A percentile compares a stretch with the other conserved stretches of the same genome.
Evolutionary conservation across 176 grass and related monocot genomes (phyloP).

Genomic region (Zoysia pacifica): DNA sequence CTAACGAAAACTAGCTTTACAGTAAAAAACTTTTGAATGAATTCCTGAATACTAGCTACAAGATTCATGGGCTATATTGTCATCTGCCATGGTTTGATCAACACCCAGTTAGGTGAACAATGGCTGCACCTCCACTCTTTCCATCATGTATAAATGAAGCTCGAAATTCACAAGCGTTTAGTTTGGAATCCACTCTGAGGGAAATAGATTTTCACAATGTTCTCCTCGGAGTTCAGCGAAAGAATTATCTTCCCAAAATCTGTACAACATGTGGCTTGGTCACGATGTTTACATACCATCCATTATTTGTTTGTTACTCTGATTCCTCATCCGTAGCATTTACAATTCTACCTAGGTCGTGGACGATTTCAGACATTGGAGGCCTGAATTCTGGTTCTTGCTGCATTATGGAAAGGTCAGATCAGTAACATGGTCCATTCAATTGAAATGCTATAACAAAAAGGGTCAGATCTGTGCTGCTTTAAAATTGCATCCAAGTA

Average conservation of each 20-base stretch:
- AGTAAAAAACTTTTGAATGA: not conserved
- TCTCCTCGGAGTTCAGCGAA: conserved; percentile 24
- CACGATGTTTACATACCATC: conserved; percentile 7
- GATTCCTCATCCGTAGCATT: conserved; percentile 59
- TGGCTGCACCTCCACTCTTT: conserved; percentile 15
- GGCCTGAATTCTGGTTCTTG: conserved; percentile 79
- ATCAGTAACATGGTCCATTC: not conserved
- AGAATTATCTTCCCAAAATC: conserved; percentile 27
- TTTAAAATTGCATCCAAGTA: not conserved
- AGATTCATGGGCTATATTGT: conserved; percentile 10
- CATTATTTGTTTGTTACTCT: conserved; percentile 41
- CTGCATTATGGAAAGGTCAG: conserved; percentile 53
- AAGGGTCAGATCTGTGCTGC: not conserved
- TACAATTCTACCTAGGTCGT: conserved; percentile 71
- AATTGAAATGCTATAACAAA: not conserved
- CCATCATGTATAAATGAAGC: conserved; percentile 22
- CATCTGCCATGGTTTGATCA: conserved; percentile 5
- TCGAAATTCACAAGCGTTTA: conserved; percentile 20
- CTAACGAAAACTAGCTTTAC: not conserved
- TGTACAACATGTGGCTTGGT: conserved; percentile 16
- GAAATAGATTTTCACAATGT: conserved; percentile 10
- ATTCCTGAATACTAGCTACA: conserved; percentile 28
- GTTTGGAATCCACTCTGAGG: conserved; percentile 12
- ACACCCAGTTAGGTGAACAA: conserved; percentile 7
- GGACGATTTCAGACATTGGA: conserved; percentile 80